Conservation (phyloP, 192 early-diverging fungal genomes). For the Backusella sp. region DNA sequence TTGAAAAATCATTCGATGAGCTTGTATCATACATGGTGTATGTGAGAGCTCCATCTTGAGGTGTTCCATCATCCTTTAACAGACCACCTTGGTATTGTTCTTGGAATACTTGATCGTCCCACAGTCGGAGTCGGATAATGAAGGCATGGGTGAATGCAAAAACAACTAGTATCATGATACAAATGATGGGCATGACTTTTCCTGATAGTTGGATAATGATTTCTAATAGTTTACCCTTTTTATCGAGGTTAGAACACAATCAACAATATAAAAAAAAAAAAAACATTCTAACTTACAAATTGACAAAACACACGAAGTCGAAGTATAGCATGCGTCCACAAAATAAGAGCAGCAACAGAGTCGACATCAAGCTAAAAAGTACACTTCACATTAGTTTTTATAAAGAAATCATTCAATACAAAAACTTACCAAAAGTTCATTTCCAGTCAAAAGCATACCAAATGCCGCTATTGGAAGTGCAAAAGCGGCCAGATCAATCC, state of each 20-base stretch:
- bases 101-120: not conserved
- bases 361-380: not conserved
- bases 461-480: not conserved
- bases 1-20: not conserved
- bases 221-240: constrained; percentile 14
- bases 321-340: constrained; percentile 19
- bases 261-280: not conserved
- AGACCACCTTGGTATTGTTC: not conserved
- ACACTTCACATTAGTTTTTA: no score
- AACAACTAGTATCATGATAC: constrained; percentile 5
- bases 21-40: not conserved
- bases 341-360: constrained; percentile 1
- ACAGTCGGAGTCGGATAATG: not conserved
- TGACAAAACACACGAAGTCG: not conserved
- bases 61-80: no score
- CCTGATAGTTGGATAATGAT: constrained; percentile 13
- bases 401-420: not conserved
- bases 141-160: constrained; percentile 17
- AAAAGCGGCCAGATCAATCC: not conserved
- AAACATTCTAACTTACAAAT: constrained; percentile 7
- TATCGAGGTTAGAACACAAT: not conserved
- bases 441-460: not conserved
- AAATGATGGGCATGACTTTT: not conserved
- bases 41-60: not conserved
- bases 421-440: not conserved